A percentile compares a stretch with the other conserved stretches of the same genome.
phyloP scores from a whole-genome alignment of 495 filamentous ascomycete species.

The Acidomyces sp. region DNA sequence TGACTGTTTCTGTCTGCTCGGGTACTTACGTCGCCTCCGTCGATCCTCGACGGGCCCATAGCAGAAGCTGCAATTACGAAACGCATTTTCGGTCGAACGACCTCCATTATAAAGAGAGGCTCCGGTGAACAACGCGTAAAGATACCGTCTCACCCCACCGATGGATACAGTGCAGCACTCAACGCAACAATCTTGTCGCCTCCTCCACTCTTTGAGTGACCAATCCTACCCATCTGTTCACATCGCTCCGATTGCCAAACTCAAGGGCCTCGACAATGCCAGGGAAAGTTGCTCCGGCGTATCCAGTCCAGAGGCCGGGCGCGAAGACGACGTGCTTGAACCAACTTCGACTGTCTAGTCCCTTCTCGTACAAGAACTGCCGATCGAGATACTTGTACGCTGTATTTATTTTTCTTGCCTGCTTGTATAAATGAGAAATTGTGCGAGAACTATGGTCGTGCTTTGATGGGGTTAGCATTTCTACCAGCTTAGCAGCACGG shows the following conservation, averaged over 20 bases:
- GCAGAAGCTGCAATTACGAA: too few relatives aligned
- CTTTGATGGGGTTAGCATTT: slow-evolving; percentile 21
- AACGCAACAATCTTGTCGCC: slow-evolving; percentile 17
- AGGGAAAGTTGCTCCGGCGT: slow-evolving; percentile 60
- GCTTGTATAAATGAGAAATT: slow-evolving; percentile 36
- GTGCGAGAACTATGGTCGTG: not conserved
- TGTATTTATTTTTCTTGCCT: slow-evolving; percentile 41
- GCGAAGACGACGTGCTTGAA: slow-evolving; percentile 63
- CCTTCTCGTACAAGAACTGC: slow-evolving; percentile 44
- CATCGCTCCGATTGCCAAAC: slow-evolving; percentile 31
- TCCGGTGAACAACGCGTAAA: too few relatives aligned
- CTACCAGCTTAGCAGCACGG: slow-evolving; percentile 38
- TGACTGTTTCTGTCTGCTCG: too few relatives aligned
- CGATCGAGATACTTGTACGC: slow-evolving; percentile 52
- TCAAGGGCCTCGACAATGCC: slow-evolving; percentile 50
- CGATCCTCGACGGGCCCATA: too few relatives aligned
- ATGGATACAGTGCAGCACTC: too few relatives aligned
- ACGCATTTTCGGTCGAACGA: too few relatives aligned
- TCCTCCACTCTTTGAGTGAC: slow-evolving; percentile 22
- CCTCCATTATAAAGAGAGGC: too few relatives aligned
- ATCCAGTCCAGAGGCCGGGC: slow-evolving; percentile 78
- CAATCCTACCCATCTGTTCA: slow-evolving; percentile 27
- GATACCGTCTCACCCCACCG: too few relatives aligned
- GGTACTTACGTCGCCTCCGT: too few relatives aligned
- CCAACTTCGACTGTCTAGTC: slow-evolving; percentile 47